Evolutionary conservation across 331 rosid species (phyloP).

Genomic region (Acacia concinna): DNA sequence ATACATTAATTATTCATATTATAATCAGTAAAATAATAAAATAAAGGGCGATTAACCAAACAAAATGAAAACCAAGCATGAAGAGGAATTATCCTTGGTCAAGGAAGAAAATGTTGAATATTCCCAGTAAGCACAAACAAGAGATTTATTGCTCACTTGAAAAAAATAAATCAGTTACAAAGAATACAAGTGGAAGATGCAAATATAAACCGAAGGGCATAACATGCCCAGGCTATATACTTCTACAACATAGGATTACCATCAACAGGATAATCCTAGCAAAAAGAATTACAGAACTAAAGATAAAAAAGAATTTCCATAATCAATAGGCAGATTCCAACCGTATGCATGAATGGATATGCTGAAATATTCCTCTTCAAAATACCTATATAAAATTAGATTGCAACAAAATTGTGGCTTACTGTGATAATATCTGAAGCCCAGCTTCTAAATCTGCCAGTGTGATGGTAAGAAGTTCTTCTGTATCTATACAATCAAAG

Average conservation of each 20-base stretch:
- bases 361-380: slow-evolving; percentile 37
- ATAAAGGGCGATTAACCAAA: background rate
- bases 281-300: background rate
- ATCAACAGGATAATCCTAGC: too few species aligned
- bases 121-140: background rate
- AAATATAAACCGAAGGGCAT: background rate
- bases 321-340: slow-evolving; percentile 19
- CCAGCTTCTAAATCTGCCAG: slow-evolving; percentile 81
- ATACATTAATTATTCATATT: too few species aligned
- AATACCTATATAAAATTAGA: slow-evolving; percentile 15
- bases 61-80: background rate
- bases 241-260: background rate
- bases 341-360: slow-evolving; percentile 19
- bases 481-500: slow-evolving; percentile 82
- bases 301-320: background rate
- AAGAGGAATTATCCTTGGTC: background rate
- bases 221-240: background rate
- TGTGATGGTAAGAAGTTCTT: slow-evolving; percentile 77
- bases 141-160: slow-evolving; percentile 4
- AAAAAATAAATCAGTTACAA: slow-evolving; percentile 3
- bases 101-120: background rate
- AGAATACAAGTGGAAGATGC: slow-evolving; percentile 1
- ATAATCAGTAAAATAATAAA: too few species aligned
- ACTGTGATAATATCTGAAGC: slow-evolving; percentile 51
- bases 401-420: slow-evolving; percentile 33